These are phyloP conservation scores for Physaria fendleri DNA, from an alignment of 345 rosid genomes.

Conservation along the genomic window DNA sequence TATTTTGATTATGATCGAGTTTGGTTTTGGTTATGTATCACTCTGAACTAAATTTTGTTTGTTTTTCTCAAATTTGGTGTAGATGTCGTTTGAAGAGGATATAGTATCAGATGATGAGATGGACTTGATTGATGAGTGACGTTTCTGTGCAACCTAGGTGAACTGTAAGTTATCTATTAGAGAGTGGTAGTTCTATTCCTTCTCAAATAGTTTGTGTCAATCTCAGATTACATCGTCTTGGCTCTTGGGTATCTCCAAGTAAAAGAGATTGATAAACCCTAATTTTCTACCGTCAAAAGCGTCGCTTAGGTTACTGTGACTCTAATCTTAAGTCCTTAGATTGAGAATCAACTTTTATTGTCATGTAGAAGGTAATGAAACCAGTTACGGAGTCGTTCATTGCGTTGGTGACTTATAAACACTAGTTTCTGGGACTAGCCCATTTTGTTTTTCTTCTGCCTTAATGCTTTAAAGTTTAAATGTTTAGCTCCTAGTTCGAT, in stretches of 20 bases:
- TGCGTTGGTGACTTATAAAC: background rate
- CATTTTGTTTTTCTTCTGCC: background rate
- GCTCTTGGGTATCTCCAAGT: background rate
- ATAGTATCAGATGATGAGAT: conserved; percentile 37
- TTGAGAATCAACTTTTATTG: background rate
- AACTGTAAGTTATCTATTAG: conserved; percentile 21
- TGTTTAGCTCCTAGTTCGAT: background rate
- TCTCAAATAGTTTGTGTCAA: background rate
- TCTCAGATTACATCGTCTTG: background rate
- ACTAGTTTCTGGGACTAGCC: background rate
- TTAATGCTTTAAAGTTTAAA: background rate
- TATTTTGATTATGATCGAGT: background rate
- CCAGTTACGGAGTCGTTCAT: background rate
- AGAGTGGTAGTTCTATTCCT: too few species aligned
- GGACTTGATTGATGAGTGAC: conserved; percentile 31
- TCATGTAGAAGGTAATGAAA: background rate
- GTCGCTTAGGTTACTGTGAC: too few species aligned
- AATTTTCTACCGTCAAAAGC: background rate
- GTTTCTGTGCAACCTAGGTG: too few species aligned
- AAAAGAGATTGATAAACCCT: background rate
- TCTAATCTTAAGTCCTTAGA: background rate
- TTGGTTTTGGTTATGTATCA: background rate
- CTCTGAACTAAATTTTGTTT: background rate
- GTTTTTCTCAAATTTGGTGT: background rate
- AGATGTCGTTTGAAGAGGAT: conserved; percentile 36